A percentile compares a stretch with the other conserved stretches of the same genome.
Conservation (phyloP, 495 filamentous ascomycete species). For the Melanomma pulvis-pyrius region DNA sequence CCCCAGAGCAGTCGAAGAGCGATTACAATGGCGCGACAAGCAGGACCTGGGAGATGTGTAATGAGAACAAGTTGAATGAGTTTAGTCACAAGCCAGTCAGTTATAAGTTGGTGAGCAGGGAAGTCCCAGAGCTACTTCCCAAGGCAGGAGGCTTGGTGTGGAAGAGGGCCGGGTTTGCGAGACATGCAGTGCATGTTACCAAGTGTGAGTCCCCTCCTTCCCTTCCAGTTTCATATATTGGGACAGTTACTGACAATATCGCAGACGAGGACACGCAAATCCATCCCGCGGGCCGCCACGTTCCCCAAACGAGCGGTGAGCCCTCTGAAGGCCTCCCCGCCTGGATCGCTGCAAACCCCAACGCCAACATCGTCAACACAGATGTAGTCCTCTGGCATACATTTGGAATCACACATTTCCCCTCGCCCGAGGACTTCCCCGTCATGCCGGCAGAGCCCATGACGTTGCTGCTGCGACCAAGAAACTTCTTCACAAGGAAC, state of each 20-base stretch:
- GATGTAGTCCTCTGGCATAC: conserved; percentile 97
- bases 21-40: conserved; percentile 81
- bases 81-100: conserved; percentile 83
- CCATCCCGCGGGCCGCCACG: conserved; percentile 89
- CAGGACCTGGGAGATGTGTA: conserved; percentile 90
- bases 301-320: conserved; percentile 88
- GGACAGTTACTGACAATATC: conserved; percentile 7
- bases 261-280: conserved; percentile 82
- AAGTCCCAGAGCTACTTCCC: conserved; percentile 77
- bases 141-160: conserved; percentile 84
- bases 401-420: conserved; percentile 92
- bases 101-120: conserved; percentile 90
- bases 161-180: conserved; percentile 90
- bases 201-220: conserved; percentile 63
- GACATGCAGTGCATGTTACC: conserved; percentile 90
- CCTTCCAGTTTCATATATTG: neutral
- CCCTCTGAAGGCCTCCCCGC: conserved; percentile 75
- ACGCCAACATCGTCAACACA: conserved; percentile 74
- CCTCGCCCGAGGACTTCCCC: conserved; percentile 89
- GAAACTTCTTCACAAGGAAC: conserved; percentile 86
- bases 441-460: conserved; percentile 94
- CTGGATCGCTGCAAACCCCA: conserved; percentile 79
- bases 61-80: conserved; percentile 79
- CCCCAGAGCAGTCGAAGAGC: conserved; percentile 68
- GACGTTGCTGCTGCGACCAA: conserved; percentile 77